Evolutionary conservation across 805 yeast genomes (phyloP), one percentile per base, ranked within the genome.

Genomic region (Kodamaea neixiangensis): DNA sequence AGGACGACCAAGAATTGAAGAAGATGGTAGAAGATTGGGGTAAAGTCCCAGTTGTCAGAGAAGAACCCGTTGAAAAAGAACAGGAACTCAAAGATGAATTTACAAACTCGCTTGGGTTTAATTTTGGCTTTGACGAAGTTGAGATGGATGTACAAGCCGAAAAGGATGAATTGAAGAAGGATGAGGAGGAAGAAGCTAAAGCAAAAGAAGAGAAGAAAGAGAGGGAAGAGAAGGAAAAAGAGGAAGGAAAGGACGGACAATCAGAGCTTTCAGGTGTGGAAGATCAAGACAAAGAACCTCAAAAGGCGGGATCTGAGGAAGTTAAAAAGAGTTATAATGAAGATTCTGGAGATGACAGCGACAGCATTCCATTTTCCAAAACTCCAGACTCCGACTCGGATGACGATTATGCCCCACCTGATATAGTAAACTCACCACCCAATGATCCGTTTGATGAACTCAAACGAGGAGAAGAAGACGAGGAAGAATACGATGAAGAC

Each of bases 31-130:
- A 52, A 15, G 17, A 17, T 2, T 65, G 67, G 66, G 69, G 69
- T 3, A 63, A 61, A 38, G 48, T 29, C 14, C 56, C 56, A 3
- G 55, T 62, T 7, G 43, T 49, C 7, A 38, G 42, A 20, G 41
- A 37, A 19, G 41, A 15, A 11, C 47, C 34, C 3, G 20, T 22
- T 15, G 47, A 25, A 9, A 34, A 17, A 15, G 47, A 19, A 18
- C 20, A 17, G 21, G 47, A 19, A 18, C 20, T 34, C 21, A 38
- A 39, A 33, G 18, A 6, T 5, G 50, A 48, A 13, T 46, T 48
- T 19, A 34, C 48, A 11, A 51, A 51, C 49, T 60, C 64, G 42
- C 56, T 65, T 19, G 71, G 69, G 2, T 52, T 65, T 35, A 37
- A 37, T 37, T 52, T 65, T 39, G 63, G 44, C 13, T 41, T 43